A percentile compares a stretch with the other conserved stretches of the same genome.
These are phyloP conservation scores for Prunus yedoensis DNA, from an alignment of 331 rosid genomes.

Conservation along the genomic window DNA sequence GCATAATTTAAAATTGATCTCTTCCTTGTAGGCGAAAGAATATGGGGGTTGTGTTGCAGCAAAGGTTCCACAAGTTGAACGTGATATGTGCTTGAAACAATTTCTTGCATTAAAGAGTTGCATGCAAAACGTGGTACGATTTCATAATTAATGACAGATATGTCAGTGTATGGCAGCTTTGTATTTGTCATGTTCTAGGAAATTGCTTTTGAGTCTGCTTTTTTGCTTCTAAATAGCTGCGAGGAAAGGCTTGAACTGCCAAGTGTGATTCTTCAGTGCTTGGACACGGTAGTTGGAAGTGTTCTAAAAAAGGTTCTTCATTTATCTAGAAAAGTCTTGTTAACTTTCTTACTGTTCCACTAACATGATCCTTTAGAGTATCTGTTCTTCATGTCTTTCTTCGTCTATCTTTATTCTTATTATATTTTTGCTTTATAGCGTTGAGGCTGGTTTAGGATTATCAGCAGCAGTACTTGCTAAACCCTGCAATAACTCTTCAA, in stretches of 20 bases:
- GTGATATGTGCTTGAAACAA: conserved; percentile 78
- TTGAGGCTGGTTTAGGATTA: conserved; percentile 22
- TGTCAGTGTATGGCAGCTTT: conserved; percentile 11
- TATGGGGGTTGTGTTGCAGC: conserved; percentile 89
- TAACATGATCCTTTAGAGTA: background rate
- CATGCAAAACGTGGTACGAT: conserved; percentile 76
- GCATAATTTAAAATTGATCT: conserved; percentile 3
- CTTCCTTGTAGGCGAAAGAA: conserved; percentile 59
- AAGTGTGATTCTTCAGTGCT: conserved; percentile 22
- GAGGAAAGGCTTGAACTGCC: conserved; percentile 50
- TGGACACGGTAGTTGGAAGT: conserved; percentile 26
- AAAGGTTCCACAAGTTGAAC: conserved; percentile 92
- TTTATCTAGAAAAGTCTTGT: background rate
- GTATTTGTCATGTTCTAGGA: conserved; percentile 1
- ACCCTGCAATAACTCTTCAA: conserved; percentile 11
- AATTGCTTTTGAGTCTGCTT: conserved; percentile 11
- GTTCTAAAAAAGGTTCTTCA: conserved; percentile 30
- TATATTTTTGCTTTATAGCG: conserved; percentile 23
- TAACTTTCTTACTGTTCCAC: background rate
- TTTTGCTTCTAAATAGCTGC: conserved; percentile 49
- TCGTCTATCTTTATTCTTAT: background rate
- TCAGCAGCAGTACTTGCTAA: conserved; percentile 27
- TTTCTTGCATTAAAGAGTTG: conserved; percentile 79
- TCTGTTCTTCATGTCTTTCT: background rate
- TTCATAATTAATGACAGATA: conserved; percentile 3